A percentile compares a stretch with the other conserved stretches of the same genome.
Evolutionary conservation across 2,329 filamentous ascomycete genomes (phyloP).

Genomic region (Juglanconis sp.): DNA sequence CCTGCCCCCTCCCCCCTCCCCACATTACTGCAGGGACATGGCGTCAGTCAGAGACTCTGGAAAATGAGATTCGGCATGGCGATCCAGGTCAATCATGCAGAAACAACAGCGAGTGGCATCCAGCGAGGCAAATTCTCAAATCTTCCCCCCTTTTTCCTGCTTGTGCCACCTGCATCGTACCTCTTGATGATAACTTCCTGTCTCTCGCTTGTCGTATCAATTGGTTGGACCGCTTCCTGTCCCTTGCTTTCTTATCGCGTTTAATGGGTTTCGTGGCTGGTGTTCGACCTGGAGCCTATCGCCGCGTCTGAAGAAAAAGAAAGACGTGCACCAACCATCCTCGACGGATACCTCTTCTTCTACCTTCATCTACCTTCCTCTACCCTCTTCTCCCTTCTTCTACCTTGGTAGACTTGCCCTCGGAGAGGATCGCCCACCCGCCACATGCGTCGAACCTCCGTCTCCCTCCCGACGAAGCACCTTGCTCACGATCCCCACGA

Average conservation of each 20-base stretch:
- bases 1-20: too few relatives aligned
- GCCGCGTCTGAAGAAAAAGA: background rate
- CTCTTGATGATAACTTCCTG: slow-evolving; percentile 11
- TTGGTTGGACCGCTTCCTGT: slow-evolving; percentile 3
- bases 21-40: too few relatives aligned
- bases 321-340: background rate
- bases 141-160: background rate
- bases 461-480: slow-evolving; percentile 58
- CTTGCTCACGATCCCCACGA: slow-evolving; percentile 60
- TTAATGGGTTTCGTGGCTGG: slow-evolving; percentile 17
- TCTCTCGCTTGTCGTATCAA: slow-evolving; percentile 15
- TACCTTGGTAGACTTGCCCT: slow-evolving; percentile 20
- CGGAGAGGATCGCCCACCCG: slow-evolving; percentile 10
- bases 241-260: slow-evolving; percentile 9
- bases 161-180: background rate
- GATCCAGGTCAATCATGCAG: background rate
- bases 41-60: too few relatives aligned
- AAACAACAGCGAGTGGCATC: background rate
- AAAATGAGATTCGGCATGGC: too few relatives aligned
- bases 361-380: too few relatives aligned
- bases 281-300: background rate
- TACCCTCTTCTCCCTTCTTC: slow-evolving; percentile 7
- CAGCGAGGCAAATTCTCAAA: background rate
- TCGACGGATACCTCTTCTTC: too few relatives aligned
- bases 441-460: slow-evolving; percentile 62